Percentiles rank a stretch among this genome's conserved stretches.
Conservation (phyloP, 1,139 yeast species). For the Wickerhamomyces sp. region DNA sequence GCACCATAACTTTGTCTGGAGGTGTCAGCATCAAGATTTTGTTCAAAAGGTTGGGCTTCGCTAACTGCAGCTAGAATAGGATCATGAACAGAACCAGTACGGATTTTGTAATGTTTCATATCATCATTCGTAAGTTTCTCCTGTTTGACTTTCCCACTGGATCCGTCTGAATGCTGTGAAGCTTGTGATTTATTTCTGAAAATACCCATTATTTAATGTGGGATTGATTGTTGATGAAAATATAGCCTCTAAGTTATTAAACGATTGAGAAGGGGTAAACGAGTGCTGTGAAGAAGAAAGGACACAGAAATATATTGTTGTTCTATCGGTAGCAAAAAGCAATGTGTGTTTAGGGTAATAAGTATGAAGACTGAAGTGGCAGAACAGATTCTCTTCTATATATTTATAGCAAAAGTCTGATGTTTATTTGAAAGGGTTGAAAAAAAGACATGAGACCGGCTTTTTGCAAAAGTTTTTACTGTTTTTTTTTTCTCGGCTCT, state of each 20-base stretch:
- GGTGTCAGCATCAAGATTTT: slow-evolving; percentile 31
- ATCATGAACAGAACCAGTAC: slow-evolving; percentile 69
- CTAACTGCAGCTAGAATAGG: slow-evolving; percentile 88
- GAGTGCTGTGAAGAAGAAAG: too few species aligned
- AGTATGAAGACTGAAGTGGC: too few species aligned
- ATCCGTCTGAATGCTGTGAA: slow-evolving; percentile 18
- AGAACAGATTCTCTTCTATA: too few species aligned
- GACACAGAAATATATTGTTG: too few species aligned
- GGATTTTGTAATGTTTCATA: slow-evolving; percentile 49
- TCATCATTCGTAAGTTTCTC: slow-evolving; percentile 40
- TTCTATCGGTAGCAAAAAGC: too few species aligned
- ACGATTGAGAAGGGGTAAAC: too few species aligned
- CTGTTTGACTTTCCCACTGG: slow-evolving; percentile 20
- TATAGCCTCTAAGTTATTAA: not conserved
- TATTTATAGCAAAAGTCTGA: too few species aligned
- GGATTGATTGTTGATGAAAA: not conserved
- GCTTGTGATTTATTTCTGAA: slow-evolving; percentile 21
- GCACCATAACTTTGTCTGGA: slow-evolving; percentile 36
- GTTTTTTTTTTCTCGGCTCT: too few species aligned
- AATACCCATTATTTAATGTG: slow-evolving; percentile 16
- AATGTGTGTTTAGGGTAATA: too few species aligned
- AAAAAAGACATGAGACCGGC: too few species aligned
- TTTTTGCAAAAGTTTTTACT: too few species aligned
- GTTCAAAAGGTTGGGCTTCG: slow-evolving; percentile 94
- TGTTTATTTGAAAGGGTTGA: too few species aligned